Base-by-base conservation (phyloP, 768 basidiomycete species). In the Mycena indigotica region DNA sequence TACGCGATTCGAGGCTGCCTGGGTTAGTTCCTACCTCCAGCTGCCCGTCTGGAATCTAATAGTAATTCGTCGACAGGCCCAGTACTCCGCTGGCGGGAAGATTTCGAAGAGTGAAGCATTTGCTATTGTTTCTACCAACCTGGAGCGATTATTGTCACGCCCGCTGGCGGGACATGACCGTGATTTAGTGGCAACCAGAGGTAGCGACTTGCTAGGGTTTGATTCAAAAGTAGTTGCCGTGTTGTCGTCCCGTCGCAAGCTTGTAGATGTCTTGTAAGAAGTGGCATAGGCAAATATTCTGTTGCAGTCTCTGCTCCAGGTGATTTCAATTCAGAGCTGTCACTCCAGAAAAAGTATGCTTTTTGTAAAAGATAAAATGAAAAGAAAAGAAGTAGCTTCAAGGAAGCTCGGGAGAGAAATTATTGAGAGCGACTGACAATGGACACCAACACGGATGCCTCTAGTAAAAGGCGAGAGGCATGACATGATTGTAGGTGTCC, bases 1-100 rank as follows among this genome's bases (percentile, higher is more conserved):
- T 66, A 79, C 88, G 10, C 83, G 88, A 16, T 90, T 93, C 62
- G 93, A 96, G 61, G 72, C 85, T 28, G 89, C 84, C 40, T 95
- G 94, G 93, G 90, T 88, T 60, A 64, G 84, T 74, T 19, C 51
- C n/a, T 44, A 35, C 25, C 58, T n/a, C n/a, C n/a, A n/a, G n/a
- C n/a, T n/a, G n/a, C n/a, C n/a, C n/a, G n/a, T n/a, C n/a, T n/a
- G n/a, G n/a, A n/a, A n/a, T n/a, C 48, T 28, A 17, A 40, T 50
- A 53, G 38, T 16, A 24, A 55, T 16, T 51, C 25, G 25, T 50
- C 28, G 5, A 8, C 50, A 82, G 81, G 74, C 78, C 41, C 75
- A 79, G 1, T 74, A 81, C 23, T 79, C 79, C 65, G 68, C 73
- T 23, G 75, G 74, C 2, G 74, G 75, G 5, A 65, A 65, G 13